Base-by-base conservation (phyloP, 2,329 filamentous ascomycete species). In the Trichothecium roseum region DNA sequence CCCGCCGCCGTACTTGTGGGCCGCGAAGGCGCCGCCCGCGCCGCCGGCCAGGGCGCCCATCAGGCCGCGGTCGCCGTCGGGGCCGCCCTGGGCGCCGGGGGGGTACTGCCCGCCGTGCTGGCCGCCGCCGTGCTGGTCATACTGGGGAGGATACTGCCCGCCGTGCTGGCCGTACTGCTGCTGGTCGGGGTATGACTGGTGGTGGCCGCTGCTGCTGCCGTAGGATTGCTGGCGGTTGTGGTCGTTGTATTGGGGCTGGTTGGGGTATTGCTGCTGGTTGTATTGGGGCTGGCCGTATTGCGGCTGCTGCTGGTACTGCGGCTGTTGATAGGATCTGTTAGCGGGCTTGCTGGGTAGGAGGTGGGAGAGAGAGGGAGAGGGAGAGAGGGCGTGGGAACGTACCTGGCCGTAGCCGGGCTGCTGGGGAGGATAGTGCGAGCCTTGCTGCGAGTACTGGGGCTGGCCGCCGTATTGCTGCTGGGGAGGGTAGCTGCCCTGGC, bases 31-130 rank as follows among this genome's bases (percentile, higher is more conserved):
- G n/a, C 68, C 72, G 2, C 60, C 69, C 14, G 63, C 69, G 36
- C 68, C 66, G 16, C 71, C 72, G 2, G 69, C 44, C 18, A 76
- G 46, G 3, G 70, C 65, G 2, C 71, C 67, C 4, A 69, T 70
- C 14, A 77, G 60, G 24, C 72, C 72, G 32, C 70, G 67, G n/a
- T 76, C 72, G 30, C 56, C 57, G 28, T 59, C 52, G 5, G 56
- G 57, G 8, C 50, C 52, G 14, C 30, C 49, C 12, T 46, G 43
- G 3, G 53, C 46, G n/a, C 40, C 44, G 8, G 47, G 44, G 4
- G 45, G 45, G 8, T 41, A 34, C 22, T 34, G 15, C 24, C 27
- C 42, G 12, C 42, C 44, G 33, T 42, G 44, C 18, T 55, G 49
- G 33, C 52, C 49, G 3, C 38, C 43, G 26, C 39, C 18, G 18